A percentile compares a stretch with the other conserved stretches of the same genome.
These are phyloP conservation scores for Aureobasidium zeae DNA, from an alignment of 2,329 filamentous ascomycete genomes.

Conservation along the genomic window DNA sequence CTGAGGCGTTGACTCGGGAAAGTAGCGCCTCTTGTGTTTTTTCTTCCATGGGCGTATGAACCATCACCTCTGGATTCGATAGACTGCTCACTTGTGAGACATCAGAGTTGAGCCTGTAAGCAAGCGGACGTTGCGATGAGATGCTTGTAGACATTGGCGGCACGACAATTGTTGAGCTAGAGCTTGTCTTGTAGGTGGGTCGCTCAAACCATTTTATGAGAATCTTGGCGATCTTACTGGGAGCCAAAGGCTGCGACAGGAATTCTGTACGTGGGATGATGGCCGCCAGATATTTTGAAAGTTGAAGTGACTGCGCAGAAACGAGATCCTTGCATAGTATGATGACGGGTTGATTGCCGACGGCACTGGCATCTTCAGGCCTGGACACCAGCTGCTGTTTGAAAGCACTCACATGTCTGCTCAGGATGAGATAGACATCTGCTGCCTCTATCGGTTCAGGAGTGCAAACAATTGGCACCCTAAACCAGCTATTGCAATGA, in stretches of 20 bases:
- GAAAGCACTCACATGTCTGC: not conserved
- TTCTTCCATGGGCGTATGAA: not conserved
- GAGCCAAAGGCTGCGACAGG: conserved; percentile 12
- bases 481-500: conserved; percentile 2
- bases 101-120: not conserved
- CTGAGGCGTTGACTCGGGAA: not conserved
- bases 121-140: not conserved
- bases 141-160: not conserved
- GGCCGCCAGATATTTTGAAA: not conserved
- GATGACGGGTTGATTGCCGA: not conserved
- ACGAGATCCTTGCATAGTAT: conserved; percentile 7
- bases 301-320: conserved; percentile 12
- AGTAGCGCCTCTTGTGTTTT: not conserved
- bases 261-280: not conserved
- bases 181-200: too few species aligned
- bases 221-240: conserved; percentile 14
- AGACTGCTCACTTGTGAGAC: not conserved
- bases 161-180: not conserved
- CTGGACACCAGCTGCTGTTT: not conserved
- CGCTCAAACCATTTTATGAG: conserved; percentile 20
- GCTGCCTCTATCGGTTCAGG: not conserved
- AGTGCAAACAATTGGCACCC: not conserved
- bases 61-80: conserved; percentile 3
- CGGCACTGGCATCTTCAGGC: not conserved
- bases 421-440: conserved; percentile 1